Conservation (phyloP, 345 rosid genomes). For the Salix udensis region DNA sequence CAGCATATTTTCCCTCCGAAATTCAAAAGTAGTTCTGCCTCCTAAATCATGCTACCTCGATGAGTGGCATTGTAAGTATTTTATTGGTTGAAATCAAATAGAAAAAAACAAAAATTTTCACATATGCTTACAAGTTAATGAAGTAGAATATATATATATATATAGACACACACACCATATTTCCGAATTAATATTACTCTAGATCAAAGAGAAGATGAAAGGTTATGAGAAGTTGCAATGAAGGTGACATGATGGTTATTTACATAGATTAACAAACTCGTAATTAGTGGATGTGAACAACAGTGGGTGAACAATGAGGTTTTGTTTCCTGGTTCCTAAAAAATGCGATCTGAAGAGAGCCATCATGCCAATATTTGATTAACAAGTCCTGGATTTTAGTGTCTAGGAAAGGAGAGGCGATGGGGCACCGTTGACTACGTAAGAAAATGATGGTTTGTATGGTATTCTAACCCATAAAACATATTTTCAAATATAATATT, state of each 20-base stretch:
- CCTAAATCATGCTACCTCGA: too few species aligned
- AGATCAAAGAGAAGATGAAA: neutral
- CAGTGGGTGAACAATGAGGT: neutral
- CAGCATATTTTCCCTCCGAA: too few species aligned
- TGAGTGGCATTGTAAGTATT: too few species aligned
- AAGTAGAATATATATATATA: too few species aligned
- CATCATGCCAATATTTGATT: neutral
- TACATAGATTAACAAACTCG: neutral
- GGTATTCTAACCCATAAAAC: constrained; percentile 7
- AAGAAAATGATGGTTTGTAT: constrained; percentile 26
- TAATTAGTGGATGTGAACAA: neutral
- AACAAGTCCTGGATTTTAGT: constrained; percentile 13
- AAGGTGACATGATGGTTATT: neutral
- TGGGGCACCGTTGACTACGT: constrained; percentile 20
- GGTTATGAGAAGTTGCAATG: neutral
- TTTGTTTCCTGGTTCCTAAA: too few species aligned
- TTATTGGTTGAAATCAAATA: too few species aligned
- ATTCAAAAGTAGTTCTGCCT: too few species aligned
- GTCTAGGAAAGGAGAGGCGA: neutral
- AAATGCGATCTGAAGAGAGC: neutral
- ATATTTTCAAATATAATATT: neutral
- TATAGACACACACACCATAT: too few species aligned
- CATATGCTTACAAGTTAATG: too few species aligned
- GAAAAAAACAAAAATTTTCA: too few species aligned
- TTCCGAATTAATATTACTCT: too few species aligned